Conservation (phyloP, 164 flowering plant species). For the Houttuynia cordata region DNA sequence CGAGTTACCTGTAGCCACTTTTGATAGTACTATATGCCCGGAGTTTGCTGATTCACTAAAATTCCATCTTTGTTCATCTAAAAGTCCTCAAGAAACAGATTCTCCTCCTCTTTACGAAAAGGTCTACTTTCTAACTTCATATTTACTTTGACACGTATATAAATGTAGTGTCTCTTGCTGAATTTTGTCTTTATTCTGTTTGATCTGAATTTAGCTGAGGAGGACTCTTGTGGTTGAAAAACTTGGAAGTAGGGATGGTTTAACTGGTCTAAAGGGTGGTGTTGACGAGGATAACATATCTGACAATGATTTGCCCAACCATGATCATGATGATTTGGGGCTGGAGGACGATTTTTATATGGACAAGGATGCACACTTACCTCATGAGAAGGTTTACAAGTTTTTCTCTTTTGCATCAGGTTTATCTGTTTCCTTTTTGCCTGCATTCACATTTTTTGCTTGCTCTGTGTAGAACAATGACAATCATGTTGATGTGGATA, state of each 20-base stretch:
- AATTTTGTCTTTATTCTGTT: not conserved
- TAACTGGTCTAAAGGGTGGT: not conserved
- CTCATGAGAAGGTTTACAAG: not conserved
- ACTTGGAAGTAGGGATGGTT: conserved; percentile 1
- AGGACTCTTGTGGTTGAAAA: conserved; percentile 44
- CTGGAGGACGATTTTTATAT: not conserved
- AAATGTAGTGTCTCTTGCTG: not conserved
- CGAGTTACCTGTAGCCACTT: not conserved
- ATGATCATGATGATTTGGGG: not conserved
- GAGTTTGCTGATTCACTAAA: conserved; percentile 83
- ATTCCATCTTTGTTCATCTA: conserved; percentile 12
- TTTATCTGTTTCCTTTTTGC: too few species aligned
- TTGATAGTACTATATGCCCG: conserved; percentile 12
- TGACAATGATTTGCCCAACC: not conserved
- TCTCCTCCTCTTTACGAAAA: conserved; percentile 62
- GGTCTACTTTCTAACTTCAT: conserved; percentile 25
- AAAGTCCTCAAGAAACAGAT: conserved; percentile 23
- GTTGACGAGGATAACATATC: not conserved
- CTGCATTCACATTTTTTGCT: too few species aligned
- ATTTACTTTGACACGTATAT: not conserved
- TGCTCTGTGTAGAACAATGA: too few species aligned
- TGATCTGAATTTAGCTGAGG: conserved; percentile 54
- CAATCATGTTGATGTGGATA: too few species aligned
- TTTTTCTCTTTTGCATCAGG: too few species aligned
- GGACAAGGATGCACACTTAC: not conserved